Percentiles rank a stretch among this genome's conserved stretches.
Evolutionary conservation across 352 stramenopile species (phyloP).

Genomic region (Pseudoperonospora humuli): DNA sequence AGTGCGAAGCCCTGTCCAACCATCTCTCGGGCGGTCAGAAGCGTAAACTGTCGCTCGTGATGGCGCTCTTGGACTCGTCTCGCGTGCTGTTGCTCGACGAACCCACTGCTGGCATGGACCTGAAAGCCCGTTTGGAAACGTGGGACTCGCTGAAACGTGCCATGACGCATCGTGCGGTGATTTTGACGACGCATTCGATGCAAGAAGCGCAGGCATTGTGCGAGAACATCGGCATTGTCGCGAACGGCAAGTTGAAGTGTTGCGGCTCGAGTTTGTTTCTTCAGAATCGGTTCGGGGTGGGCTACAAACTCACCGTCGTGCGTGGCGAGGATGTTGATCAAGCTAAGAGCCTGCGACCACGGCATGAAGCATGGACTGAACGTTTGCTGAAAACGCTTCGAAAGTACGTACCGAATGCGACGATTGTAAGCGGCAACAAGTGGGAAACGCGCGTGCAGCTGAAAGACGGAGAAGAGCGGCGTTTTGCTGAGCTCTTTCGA

Average conservation of each 20-base stretch:
- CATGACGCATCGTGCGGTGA: slow-evolving; percentile 63
- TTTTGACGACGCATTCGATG: slow-evolving; percentile 98
- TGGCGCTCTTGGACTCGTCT: slow-evolving; percentile 65
- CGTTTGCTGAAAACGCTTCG: slow-evolving; percentile 42
- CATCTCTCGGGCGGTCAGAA: slow-evolving; percentile 79
- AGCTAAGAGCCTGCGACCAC: slow-evolving; percentile 1
- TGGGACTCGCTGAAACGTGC: slow-evolving; percentile 69
- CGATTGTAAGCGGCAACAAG: slow-evolving; percentile 67
- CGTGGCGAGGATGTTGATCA: slow-evolving; percentile 27
- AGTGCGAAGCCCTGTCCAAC: slow-evolving; percentile 49
- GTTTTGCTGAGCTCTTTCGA: slow-evolving; percentile 90
- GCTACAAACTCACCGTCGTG: slow-evolving; percentile 85
- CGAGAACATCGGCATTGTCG: slow-evolving; percentile 80
- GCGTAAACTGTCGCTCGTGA: slow-evolving; percentile 65
- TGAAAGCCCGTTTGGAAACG: slow-evolving; percentile 60
- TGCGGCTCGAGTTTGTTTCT: slow-evolving; percentile 91
- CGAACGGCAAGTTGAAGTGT: slow-evolving; percentile 79
- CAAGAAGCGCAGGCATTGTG: slow-evolving; percentile 89
- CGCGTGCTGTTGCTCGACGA: slow-evolving; percentile 72
- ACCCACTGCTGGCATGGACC: slow-evolving; percentile 75
- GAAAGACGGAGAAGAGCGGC: slow-evolving; percentile 73
- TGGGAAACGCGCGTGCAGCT: slow-evolving; percentile 92
- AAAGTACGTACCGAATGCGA: slow-evolving; percentile 75
- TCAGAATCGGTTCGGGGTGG: slow-evolving; percentile 91
- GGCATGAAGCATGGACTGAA: slow-evolving; percentile 11